Conservation (phyloP, 192 early-diverging fungal genomes). For the Coemansia sp. region DNA sequence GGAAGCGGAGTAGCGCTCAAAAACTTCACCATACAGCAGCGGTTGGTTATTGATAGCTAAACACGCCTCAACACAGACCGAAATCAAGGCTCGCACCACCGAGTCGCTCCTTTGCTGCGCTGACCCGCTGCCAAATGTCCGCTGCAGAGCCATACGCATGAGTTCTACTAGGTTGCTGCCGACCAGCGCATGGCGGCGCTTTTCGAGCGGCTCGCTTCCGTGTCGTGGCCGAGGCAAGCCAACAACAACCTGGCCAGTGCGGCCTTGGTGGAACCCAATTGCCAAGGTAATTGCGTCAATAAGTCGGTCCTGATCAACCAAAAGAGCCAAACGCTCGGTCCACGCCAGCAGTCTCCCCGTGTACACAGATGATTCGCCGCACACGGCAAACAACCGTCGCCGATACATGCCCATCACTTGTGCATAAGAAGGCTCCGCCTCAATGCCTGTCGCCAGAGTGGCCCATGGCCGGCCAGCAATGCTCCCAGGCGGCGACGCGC, state of each 20-base stretch:
- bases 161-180: slow-evolving; percentile 28
- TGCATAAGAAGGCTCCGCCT: slow-evolving; percentile 48
- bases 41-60: slow-evolving; percentile 14
- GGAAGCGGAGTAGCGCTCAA: slow-evolving; percentile 36
- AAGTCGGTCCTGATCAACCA: slow-evolving; percentile 23
- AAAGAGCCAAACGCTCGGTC: slow-evolving; percentile 37
- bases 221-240: slow-evolving; percentile 25
- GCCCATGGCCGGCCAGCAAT: slow-evolving; percentile 40
- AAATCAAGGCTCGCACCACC: slow-evolving; percentile 20
- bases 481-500: slow-evolving; percentile 29
- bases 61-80: slow-evolving; percentile 34
- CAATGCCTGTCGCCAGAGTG: slow-evolving; percentile 43
- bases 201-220: slow-evolving; percentile 10
- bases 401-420: slow-evolving; percentile 27
- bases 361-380: slow-evolving; percentile 24
- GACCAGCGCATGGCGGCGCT: slow-evolving; percentile 18
- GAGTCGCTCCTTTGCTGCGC: slow-evolving; percentile 3
- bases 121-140: not conserved
- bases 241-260: slow-evolving; percentile 42
- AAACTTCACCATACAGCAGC: slow-evolving; percentile 40
- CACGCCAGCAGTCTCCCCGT: slow-evolving; percentile 42
- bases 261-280: slow-evolving; percentile 32
- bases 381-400: slow-evolving; percentile 37
- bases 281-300: slow-evolving; percentile 43
- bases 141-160: slow-evolving; percentile 18